A percentile compares a stretch with the other conserved stretches of the same genome.
Conservation (phyloP, 768 basidiomycete species). For the Cubamyces sp. region DNA sequence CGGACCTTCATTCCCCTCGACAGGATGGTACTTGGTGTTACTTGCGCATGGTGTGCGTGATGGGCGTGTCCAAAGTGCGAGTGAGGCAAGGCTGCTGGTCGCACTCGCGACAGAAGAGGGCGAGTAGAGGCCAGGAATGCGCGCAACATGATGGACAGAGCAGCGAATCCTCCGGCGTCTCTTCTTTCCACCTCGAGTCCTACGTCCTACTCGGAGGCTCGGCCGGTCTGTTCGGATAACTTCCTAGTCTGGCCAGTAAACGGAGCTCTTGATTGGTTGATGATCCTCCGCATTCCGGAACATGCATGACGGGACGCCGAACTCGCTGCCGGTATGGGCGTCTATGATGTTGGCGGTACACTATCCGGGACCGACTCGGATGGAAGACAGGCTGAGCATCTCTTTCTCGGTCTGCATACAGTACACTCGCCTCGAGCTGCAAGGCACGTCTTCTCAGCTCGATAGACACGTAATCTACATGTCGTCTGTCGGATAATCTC, state of each 20-base stretch:
- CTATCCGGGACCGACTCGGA: neutral
- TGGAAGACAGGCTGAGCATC: neutral
- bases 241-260: too few species aligned
- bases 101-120: constrained; percentile 59
- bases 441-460: neutral
- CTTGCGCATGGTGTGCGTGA: constrained; percentile 35
- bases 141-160: constrained; percentile 55
- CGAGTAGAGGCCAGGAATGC: constrained; percentile 65
- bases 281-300: too few species aligned
- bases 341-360: neutral
- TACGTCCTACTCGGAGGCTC: neutral
- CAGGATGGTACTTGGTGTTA: constrained; percentile 40
- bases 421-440: neutral
- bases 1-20: constrained; percentile 95
- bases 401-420: too few species aligned
- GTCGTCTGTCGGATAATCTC: constrained; percentile 6
- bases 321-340: neutral
- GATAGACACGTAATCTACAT: constrained; percentile 14
- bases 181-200: neutral
- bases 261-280: too few species aligned
- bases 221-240: too few species aligned
- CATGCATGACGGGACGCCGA: neutral
- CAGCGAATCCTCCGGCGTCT: constrained; percentile 4
- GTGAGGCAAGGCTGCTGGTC: constrained; percentile 35
- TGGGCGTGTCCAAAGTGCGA: constrained; percentile 15